Base-by-base conservation (phyloP, 2,329 filamentous ascomycete species). In the Fusarium xyrophilum region DNA sequence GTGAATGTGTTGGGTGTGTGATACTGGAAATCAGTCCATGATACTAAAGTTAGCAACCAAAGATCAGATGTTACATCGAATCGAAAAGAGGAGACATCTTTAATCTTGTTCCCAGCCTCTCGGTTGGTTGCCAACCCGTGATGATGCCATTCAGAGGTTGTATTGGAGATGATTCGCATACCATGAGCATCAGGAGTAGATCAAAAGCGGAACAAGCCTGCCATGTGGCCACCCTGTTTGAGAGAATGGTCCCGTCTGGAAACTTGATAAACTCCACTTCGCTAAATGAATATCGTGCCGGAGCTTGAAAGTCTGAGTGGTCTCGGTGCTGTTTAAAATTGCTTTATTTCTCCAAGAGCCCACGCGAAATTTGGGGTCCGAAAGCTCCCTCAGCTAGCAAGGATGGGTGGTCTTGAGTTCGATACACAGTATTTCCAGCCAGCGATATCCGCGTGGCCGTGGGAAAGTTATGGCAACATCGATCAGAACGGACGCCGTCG, bases 151-250 rank as follows among this genome's bases (percentile, higher is more conserved):
- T 38, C 25, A 38, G 35, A 61, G 35, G 47, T 46, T 50, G 30
- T 36, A 56, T 42, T 56, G 35, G 21, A 40, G 53, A 60, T 65
- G 47, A 54, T 48, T 32, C 54, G 60, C 62, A 65, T 38, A 32
- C 43, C 17, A n/a, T 36, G 30, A 25, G 28, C 36, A 44, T 44
- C 53, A 60, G 21, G 25, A 60, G 47, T 33, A 56, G 65, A 66
- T 69, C 61, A 56, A 57, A 63, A 69, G 32, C 48, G 62, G 61
- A 69, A 55, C 46, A 50, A 33, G 33, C 35, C 55, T 70, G 70
- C 72, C 70, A 74, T 74, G 68, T 74, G 72, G 70, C 64, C 62
- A 59, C 70, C 72, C 25, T 40, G 44, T 30, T 63, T 60, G 42
- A 61, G 43, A 33, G 55, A 56, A 60, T 58, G 50, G 44, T 54